Evolutionary conservation across 140 eudicot species (phyloP).

Genomic region (Erigeron philadelphicus): DNA sequence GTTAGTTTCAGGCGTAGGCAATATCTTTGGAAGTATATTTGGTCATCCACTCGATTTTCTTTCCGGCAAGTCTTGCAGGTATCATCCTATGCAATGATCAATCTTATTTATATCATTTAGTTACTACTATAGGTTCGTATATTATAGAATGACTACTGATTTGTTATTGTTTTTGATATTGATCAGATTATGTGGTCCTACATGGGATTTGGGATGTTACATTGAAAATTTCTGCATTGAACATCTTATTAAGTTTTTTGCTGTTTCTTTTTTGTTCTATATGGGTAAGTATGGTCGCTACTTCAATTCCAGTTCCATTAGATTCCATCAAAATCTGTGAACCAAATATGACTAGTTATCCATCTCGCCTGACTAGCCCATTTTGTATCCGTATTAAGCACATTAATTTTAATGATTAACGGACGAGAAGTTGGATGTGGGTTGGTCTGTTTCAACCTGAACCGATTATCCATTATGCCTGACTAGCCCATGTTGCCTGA

Average conservation of each 20-base stretch:
- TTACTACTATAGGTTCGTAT: background rate
- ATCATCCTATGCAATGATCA: background rate
- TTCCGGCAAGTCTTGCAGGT: conserved; percentile 62
- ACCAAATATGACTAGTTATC: too few species aligned
- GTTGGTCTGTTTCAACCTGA: background rate
- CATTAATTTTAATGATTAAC: too few species aligned
- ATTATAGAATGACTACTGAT: background rate
- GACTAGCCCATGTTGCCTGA: background rate
- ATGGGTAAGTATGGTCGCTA: conserved; percentile 42
- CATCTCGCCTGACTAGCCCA: too few species aligned
- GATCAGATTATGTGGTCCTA: conserved; percentile 57
- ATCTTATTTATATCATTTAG: background rate
- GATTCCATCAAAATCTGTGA: too few species aligned
- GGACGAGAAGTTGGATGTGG: too few species aligned
- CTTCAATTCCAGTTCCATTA: too few species aligned
- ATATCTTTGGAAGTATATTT: conserved; percentile 37
- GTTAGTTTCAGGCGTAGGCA: conserved; percentile 32
- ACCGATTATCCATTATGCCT: background rate
- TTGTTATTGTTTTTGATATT: background rate
- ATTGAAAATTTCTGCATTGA: conserved; percentile 65
- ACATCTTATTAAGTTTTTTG: conserved; percentile 49
- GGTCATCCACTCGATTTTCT: conserved; percentile 57
- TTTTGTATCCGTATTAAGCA: too few species aligned
- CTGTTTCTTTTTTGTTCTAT: conserved; percentile 42
- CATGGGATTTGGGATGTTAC: conserved; percentile 70